Percentiles rank a stretch among this genome's conserved stretches.
Conservation (phyloP, 495 filamentous ascomycete species). For the Cudoniella acicularis region DNA sequence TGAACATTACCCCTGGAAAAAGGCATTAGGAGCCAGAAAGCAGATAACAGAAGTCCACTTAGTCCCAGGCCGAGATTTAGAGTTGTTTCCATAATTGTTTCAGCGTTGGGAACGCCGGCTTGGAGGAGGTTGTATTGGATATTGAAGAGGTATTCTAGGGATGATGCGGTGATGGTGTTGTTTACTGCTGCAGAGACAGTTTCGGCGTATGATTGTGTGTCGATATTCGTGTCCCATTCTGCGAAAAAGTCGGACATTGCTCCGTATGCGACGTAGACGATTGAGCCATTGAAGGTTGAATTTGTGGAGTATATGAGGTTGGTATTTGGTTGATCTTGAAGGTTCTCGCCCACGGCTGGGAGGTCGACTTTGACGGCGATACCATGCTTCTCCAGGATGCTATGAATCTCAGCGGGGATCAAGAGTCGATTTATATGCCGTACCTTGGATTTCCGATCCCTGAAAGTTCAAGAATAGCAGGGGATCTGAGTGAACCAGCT, state of each 20-base stretch:
- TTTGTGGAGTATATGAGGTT: slow-evolving; percentile 39
- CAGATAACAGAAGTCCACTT: slow-evolving; percentile 22
- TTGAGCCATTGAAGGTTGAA: neutral
- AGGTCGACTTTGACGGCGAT: slow-evolving; percentile 52
- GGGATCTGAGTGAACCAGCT: slow-evolving; percentile 7
- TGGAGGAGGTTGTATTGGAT: slow-evolving; percentile 44
- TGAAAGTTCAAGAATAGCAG: slow-evolving; percentile 15
- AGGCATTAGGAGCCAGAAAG: slow-evolving; percentile 40
- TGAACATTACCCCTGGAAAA: slow-evolving; percentile 57
- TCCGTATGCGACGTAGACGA: slow-evolving; percentile 12
- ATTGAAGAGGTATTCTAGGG: slow-evolving; percentile 35
- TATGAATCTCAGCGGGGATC: slow-evolving; percentile 38
- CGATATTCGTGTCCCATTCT: neutral
- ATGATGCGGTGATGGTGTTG: slow-evolving; percentile 24
- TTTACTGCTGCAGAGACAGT: slow-evolving; percentile 26
- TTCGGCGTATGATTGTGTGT: neutral
- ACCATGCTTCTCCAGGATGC: slow-evolving; percentile 39
- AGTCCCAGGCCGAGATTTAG: slow-evolving; percentile 10
- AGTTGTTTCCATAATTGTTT: slow-evolving; percentile 29
- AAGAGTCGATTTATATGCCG: slow-evolving; percentile 33
- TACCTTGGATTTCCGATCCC: slow-evolving; percentile 18
- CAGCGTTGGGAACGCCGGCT: slow-evolving; percentile 37
- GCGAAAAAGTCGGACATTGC: slow-evolving; percentile 30
- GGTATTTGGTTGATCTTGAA: slow-evolving; percentile 62
- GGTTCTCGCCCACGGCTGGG: slow-evolving; percentile 57